A percentile compares a stretch with the other conserved stretches of the same genome.
phyloP scores from a whole-genome alignment of 2,329 filamentous ascomycete species.

The Neobulgaria alba region DNA sequence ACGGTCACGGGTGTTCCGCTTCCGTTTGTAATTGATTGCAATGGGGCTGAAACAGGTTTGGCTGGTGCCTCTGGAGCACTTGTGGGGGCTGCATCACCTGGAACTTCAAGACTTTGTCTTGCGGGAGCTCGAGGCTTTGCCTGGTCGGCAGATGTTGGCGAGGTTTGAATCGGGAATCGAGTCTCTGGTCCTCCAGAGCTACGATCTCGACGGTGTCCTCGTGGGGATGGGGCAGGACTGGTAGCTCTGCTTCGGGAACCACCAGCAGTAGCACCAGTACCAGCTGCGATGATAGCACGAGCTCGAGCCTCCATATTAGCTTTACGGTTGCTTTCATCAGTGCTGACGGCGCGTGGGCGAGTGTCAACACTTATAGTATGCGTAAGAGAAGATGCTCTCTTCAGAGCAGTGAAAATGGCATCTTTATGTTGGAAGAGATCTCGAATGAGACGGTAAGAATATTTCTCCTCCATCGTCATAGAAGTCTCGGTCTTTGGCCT shows the following conservation, averaged over 20 bases:
- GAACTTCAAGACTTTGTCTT: conserved; percentile 74
- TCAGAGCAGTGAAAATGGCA: conserved; percentile 89
- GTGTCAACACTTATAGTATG: conserved; percentile 51
- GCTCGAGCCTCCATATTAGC: conserved; percentile 91
- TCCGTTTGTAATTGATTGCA: conserved; percentile 22
- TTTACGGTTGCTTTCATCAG: conserved; percentile 90
- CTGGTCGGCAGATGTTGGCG: conserved; percentile 39
- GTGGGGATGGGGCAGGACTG: conserved; percentile 58
- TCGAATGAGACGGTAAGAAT: conserved; percentile 80
- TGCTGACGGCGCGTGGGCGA: conserved; percentile 78
- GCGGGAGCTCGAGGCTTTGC: conserved; percentile 25
- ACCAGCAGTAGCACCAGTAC: no score
- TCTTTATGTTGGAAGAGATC: conserved; percentile 94
- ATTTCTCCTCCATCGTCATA: conserved; percentile 90
- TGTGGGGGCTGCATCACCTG: conserved; percentile 30
- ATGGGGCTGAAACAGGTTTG: conserved; percentile 3
- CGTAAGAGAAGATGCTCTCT: conserved; percentile 70
- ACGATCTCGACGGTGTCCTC: conserved; percentile 67
- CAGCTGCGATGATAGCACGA: conserved; percentile 58
- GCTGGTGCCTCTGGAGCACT: conserved; percentile 12
- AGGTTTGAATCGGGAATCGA: conserved; percentile 74
- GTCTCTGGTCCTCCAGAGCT: conserved; percentile 67
- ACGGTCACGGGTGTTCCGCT: conserved; percentile 5
- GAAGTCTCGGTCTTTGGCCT: conserved; percentile 81
- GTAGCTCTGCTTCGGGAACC: conserved; percentile 63